A percentile compares a stretch with the other conserved stretches of the same genome.
These are phyloP conservation scores for Botrytis hyacinthi DNA, from an alignment of 2,329 filamentous ascomycete species.

Conservation along the genomic window DNA sequence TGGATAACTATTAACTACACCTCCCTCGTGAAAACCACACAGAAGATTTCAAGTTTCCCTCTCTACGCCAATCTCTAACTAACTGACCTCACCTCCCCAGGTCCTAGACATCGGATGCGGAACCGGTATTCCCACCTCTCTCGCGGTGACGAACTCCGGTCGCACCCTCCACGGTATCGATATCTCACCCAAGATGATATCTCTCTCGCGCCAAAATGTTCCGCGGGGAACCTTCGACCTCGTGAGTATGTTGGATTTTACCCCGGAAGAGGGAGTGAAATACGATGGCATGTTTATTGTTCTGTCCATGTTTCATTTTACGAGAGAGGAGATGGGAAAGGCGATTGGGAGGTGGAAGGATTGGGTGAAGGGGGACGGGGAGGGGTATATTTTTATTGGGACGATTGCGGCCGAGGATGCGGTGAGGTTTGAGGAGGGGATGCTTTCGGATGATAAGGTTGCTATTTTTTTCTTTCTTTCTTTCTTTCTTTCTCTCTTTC, in stretches of 20 bases:
- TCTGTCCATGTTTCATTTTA: neutral
- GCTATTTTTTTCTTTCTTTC: too few relatives aligned
- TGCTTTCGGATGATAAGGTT: neutral
- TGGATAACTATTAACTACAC: too few relatives aligned
- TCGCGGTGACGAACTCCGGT: neutral
- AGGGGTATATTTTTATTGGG: neutral
- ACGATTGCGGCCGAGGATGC: neutral
- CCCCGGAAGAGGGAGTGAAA: neutral
- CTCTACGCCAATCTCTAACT: neutral
- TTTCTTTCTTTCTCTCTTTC: neutral
- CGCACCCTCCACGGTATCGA: neutral
- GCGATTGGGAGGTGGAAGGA: neutral
- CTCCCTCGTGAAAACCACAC: too few relatives aligned
- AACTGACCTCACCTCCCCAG: neutral
- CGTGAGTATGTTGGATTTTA: neutral
- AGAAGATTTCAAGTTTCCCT: too few relatives aligned
- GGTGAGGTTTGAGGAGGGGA: neutral
- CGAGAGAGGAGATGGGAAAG: neutral
- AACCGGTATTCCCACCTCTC: neutral
- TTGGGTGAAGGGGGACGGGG: neutral
- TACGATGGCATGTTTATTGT: neutral
- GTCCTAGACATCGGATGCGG: neutral
- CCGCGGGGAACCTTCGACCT: neutral
- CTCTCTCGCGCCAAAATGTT: neutral
- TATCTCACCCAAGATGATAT: neutral